Conservation (phyloP, 2,329 filamentous ascomycete genomes). For the Aspergillaceae sp. region DNA sequence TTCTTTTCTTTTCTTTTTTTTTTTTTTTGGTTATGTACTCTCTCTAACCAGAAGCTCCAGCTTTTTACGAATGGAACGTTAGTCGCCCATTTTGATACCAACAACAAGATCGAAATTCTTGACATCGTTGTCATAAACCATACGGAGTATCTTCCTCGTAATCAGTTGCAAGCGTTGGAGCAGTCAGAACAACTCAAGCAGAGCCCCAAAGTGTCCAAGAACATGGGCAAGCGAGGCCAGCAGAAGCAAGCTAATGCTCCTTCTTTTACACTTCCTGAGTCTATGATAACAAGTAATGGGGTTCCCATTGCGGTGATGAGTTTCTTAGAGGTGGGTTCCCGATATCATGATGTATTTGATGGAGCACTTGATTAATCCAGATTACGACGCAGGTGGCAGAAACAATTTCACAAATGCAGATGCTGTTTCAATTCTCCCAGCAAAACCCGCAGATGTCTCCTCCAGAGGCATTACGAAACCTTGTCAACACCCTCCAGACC, state of each 20-base stretch:
- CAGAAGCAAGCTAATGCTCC: slow-evolving; percentile 39
- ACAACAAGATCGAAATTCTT: slow-evolving; percentile 74
- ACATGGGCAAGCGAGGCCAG: slow-evolving; percentile 42
- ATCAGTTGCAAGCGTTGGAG: slow-evolving; percentile 42
- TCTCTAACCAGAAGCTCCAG: slow-evolving; percentile 33
- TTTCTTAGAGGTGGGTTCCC: slow-evolving; percentile 51
- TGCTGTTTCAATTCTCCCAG: slow-evolving; percentile 50
- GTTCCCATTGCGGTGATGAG: slow-evolving; percentile 49
- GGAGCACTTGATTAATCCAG: not conserved
- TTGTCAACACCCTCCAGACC: slow-evolving; percentile 40
- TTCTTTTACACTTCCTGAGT: slow-evolving; percentile 36
- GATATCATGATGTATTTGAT: not conserved
- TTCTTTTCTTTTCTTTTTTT: not conserved
- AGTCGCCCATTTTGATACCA: slow-evolving; percentile 67
- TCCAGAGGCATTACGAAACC: slow-evolving; percentile 46
- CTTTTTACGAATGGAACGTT: slow-evolving; percentile 69
- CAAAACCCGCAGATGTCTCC: slow-evolving; percentile 46
- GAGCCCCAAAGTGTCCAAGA: slow-evolving; percentile 53
- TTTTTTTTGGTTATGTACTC: not conserved
- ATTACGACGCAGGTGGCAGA: slow-evolving; percentile 47
- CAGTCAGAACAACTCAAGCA: slow-evolving; percentile 49
- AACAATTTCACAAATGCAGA: slow-evolving; percentile 56
- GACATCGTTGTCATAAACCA: slow-evolving; percentile 70
- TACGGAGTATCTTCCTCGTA: slow-evolving; percentile 75
- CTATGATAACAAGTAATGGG: slow-evolving; percentile 43